Percentiles rank a stretch among this genome's conserved stretches.
Evolutionary conservation across 768 basidiomycete genomes (phyloP).

Genomic region (Boletus sensibilis): DNA sequence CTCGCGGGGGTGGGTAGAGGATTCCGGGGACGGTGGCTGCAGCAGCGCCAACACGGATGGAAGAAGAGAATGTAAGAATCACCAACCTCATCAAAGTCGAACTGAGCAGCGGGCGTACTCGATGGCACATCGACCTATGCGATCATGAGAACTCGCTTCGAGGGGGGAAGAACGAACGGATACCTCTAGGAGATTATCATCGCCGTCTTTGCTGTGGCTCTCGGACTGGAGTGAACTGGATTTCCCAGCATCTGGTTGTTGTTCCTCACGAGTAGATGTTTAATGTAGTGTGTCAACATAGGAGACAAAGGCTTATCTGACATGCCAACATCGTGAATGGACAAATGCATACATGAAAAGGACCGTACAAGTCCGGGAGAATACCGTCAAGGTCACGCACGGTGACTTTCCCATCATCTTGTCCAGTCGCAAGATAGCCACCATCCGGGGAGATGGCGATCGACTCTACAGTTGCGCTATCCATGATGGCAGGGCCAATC

Average conservation of each 20-base stretch:
- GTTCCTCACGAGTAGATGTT: too few species aligned
- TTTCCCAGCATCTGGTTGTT: background rate
- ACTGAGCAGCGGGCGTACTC: background rate
- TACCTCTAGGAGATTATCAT: background rate
- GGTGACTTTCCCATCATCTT: too few species aligned
- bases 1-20: background rate
- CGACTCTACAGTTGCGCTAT: too few species aligned
- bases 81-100: background rate
- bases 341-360: background rate
- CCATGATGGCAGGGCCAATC: too few species aligned
- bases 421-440: too few species aligned
- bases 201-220: background rate
- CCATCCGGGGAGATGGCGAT: too few species aligned
- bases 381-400: too few species aligned
- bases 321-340: background rate
- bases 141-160: background rate
- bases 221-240: background rate
- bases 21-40: background rate
- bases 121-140: background rate
- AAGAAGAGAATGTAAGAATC: background rate
- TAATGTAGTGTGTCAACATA: background rate
- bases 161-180: background rate
- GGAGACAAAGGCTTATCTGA: too few species aligned
- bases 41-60: background rate
- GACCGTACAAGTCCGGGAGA: too few species aligned